Percentiles rank a stretch among this genome's conserved stretches.
Evolutionary conservation across 257 asterid genomes (phyloP).

Genomic region (Salvia miltiorrhiza): DNA sequence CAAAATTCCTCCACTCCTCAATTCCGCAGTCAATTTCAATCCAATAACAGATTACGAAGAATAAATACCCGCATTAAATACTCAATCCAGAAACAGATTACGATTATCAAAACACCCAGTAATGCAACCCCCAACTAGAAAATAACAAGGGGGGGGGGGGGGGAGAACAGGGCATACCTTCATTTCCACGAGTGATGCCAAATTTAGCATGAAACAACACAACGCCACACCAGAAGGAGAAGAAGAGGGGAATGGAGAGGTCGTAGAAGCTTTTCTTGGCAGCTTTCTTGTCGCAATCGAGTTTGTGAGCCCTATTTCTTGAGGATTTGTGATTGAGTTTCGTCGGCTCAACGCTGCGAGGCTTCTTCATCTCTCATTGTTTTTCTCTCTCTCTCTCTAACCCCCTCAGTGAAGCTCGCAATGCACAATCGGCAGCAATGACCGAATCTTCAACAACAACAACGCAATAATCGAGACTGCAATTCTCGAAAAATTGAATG

Average conservation of each 20-base stretch:
- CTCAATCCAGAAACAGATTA: background rate
- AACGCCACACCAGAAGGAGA: conserved; percentile 51
- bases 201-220: conserved; percentile 51
- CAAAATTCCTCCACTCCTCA: background rate
- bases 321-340: conserved; percentile 25
- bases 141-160: background rate
- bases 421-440: background rate
- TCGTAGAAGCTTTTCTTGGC: conserved; percentile 33
- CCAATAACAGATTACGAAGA: background rate
- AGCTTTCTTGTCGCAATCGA: conserved; percentile 13
- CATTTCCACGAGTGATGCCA: conserved; percentile 59
- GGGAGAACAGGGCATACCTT: conserved; percentile 39
- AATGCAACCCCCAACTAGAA: background rate
- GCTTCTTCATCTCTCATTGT: conserved; percentile 54
- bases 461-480: background rate
- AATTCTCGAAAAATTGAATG: background rate
- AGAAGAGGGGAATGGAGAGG: conserved; percentile 50
- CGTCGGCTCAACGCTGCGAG: conserved; percentile 25
- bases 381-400: conserved; percentile 5
- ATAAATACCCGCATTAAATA: background rate
- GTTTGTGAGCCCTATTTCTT: conserved; percentile 23
- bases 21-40: conserved; percentile 3
- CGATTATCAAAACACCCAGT: background rate
- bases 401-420: background rate
- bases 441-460: background rate